Percentiles rank a stretch among this genome's conserved stretches.
phyloP scores from a whole-genome alignment of 2,329 filamentous ascomycete genomes.

The Alternaria consortialis region DNA sequence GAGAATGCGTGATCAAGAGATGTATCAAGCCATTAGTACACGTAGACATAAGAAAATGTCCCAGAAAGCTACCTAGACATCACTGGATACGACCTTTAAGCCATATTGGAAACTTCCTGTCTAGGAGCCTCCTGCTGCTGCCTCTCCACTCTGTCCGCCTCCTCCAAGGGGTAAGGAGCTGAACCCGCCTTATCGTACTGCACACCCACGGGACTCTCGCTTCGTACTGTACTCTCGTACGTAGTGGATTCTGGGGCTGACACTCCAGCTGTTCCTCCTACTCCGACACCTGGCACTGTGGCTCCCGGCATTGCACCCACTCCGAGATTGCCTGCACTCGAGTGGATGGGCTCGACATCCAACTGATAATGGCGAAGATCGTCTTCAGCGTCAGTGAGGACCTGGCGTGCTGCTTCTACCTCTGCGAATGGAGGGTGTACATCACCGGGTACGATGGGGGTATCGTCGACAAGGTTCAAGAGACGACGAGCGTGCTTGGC shows the following conservation, averaged over 20 bases:
- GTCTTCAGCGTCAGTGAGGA: constrained; percentile 91
- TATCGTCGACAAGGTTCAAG: constrained; percentile 86
- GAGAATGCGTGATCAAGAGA: constrained; percentile 1
- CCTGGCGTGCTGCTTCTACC: constrained; percentile 74
- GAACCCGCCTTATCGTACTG: constrained; percentile 36
- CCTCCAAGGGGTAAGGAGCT: constrained; percentile 41
- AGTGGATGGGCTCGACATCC: constrained; percentile 63
- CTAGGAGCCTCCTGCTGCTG: constrained; percentile 18
- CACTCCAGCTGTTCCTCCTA: neutral
- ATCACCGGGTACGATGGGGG: constrained; percentile 88
- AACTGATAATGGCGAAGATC: constrained; percentile 80
- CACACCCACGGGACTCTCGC: constrained; percentile 34
- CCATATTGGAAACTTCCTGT: constrained; percentile 18
- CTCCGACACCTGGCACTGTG: constrained; percentile 1
- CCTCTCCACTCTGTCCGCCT: constrained; percentile 41
- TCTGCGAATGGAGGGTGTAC: constrained; percentile 73
- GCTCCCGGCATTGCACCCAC: constrained; percentile 56
- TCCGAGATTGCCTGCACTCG: constrained; percentile 59
- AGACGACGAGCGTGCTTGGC: constrained; percentile 89
- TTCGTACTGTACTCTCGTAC: constrained; percentile 20
- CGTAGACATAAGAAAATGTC: constrained; percentile 16
- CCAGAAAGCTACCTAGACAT: neutral
- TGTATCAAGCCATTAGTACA: constrained; percentile 31
- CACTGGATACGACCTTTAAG: constrained; percentile 2
- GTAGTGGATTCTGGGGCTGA: constrained; percentile 15